Evolutionary conservation across 2,329 filamentous ascomycete genomes (phyloP).

Genomic region (Trichophyton verrucosum): DNA sequence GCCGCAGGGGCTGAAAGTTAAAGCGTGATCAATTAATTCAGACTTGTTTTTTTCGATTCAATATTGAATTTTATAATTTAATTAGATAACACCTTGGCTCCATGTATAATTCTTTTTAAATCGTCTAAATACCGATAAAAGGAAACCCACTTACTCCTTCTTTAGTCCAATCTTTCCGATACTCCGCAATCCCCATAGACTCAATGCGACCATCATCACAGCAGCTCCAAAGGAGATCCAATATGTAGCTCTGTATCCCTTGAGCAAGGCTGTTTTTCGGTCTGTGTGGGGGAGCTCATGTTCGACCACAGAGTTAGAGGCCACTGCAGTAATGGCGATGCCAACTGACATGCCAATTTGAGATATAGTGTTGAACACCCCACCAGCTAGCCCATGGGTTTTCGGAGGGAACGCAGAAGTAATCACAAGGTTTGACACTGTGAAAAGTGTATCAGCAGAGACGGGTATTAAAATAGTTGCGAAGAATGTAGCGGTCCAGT

Average conservation of each 20-base stretch:
- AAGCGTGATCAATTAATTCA: neutral
- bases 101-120: neutral
- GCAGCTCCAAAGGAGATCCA: slow-evolving; percentile 13
- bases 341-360: slow-evolving; percentile 46
- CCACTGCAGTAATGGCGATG: slow-evolving; percentile 40
- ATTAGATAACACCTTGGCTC: neutral
- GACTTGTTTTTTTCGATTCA: neutral
- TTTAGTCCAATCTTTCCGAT: slow-evolving; percentile 42
- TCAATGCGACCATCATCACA: slow-evolving; percentile 9
- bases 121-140: neutral
- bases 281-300: neutral
- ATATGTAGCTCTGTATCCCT: slow-evolving; percentile 12
- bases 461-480: slow-evolving; percentile 9
- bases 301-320: slow-evolving; percentile 19
- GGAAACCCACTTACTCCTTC: slow-evolving; percentile 7
- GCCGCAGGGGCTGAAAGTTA: slow-evolving; percentile 8
- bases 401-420: slow-evolving; percentile 43
- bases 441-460: slow-evolving; percentile 19
- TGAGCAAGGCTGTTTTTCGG: slow-evolving; percentile 24
- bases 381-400: slow-evolving; percentile 48
- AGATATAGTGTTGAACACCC: slow-evolving; percentile 48
- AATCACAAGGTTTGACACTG: slow-evolving; percentile 44
- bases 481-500: slow-evolving; percentile 12
- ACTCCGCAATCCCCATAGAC: slow-evolving; percentile 12
- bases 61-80: neutral